Conservation (phyloP, 1,139 yeast species). For the Candida sp. region DNA sequence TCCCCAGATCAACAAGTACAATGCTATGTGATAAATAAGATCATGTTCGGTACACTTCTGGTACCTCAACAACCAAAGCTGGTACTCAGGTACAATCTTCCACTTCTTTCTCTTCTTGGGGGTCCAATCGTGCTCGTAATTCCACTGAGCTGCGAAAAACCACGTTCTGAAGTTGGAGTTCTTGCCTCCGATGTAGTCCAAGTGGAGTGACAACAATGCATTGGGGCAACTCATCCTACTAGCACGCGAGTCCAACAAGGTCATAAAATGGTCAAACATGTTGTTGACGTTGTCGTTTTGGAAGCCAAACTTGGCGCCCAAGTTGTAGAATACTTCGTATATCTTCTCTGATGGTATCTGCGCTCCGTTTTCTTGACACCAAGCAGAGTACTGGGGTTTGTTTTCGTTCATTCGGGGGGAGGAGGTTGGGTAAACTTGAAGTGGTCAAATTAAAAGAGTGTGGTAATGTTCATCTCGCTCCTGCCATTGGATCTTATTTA, state of each 20-base stretch:
- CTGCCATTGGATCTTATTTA: too few relatives aligned
- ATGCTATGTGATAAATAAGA: conserved; percentile 31
- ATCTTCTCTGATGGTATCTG: conserved; percentile 22
- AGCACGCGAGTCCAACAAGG: conserved; percentile 42
- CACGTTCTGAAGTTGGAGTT: conserved; percentile 44
- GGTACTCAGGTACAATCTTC: conserved; percentile 12
- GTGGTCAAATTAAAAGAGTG: too few relatives aligned
- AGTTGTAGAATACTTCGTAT: conserved; percentile 20
- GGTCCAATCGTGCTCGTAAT: conserved; percentile 13
- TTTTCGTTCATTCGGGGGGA: conserved; percentile 4
- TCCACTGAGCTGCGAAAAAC: conserved; percentile 38
- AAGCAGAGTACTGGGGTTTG: conserved; percentile 26
- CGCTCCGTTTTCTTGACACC: conserved; percentile 42
- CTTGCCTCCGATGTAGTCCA: conserved; percentile 48
- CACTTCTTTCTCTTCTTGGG: conserved; percentile 4
- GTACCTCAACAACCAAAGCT: conserved; percentile 22
- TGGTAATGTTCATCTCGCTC: too few relatives aligned
- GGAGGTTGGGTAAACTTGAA: neutral
- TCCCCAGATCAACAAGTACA: conserved; percentile 47
- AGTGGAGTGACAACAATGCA: conserved; percentile 41
- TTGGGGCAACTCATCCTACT: conserved; percentile 38
- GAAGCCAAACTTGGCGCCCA: conserved; percentile 33
- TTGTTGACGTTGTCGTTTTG: conserved; percentile 40
- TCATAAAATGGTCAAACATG: conserved; percentile 44
- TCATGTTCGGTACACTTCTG: conserved; percentile 29